Evolutionary conservation across 2,329 filamentous ascomycete genomes (phyloP).

Genomic region (Hypoxylon sp.): DNA sequence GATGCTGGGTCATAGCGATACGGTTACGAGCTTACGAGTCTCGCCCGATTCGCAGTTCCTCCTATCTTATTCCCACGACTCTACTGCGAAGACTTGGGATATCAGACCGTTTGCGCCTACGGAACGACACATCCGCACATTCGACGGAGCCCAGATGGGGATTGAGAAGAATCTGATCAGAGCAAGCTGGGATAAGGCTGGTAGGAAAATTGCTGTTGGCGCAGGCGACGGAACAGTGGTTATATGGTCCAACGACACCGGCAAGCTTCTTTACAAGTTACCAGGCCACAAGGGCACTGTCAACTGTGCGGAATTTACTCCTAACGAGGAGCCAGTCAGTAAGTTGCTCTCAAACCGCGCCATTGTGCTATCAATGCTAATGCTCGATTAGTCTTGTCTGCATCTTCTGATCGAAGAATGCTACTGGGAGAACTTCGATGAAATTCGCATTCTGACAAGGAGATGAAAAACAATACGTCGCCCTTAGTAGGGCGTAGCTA

Average conservation of each 20-base stretch:
- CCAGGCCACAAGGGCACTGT: slow-evolving; percentile 96
- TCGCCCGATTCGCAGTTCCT: slow-evolving; percentile 93
- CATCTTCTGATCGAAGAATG: slow-evolving; percentile 88
- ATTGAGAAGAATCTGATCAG: slow-evolving; percentile 92
- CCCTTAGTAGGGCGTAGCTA: background rate
- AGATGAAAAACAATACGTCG: slow-evolving; percentile 7
- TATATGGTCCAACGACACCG: slow-evolving; percentile 89
- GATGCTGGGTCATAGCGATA: slow-evolving; percentile 90
- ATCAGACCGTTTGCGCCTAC: slow-evolving; percentile 93
- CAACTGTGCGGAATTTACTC: slow-evolving; percentile 93
- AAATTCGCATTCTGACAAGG: slow-evolving; percentile 41
- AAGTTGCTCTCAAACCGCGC: slow-evolving; percentile 65
- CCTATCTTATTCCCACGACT: slow-evolving; percentile 93
- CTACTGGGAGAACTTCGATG: slow-evolving; percentile 84
- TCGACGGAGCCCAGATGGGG: slow-evolving; percentile 89
- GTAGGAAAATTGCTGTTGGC: slow-evolving; percentile 88
- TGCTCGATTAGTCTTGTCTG: slow-evolving; percentile 80
- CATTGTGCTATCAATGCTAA: slow-evolving; percentile 50
- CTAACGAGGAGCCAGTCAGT: slow-evolving; percentile 87
- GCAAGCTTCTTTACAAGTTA: slow-evolving; percentile 92
- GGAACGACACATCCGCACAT: slow-evolving; percentile 85
- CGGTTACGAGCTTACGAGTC: slow-evolving; percentile 88
- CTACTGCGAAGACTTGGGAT: slow-evolving; percentile 94
- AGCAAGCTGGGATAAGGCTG: slow-evolving; percentile 88
- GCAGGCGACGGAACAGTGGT: slow-evolving; percentile 91